Base-by-base conservation (phyloP, 169 alveolate species). In the Eimeria necatrix region DNA sequence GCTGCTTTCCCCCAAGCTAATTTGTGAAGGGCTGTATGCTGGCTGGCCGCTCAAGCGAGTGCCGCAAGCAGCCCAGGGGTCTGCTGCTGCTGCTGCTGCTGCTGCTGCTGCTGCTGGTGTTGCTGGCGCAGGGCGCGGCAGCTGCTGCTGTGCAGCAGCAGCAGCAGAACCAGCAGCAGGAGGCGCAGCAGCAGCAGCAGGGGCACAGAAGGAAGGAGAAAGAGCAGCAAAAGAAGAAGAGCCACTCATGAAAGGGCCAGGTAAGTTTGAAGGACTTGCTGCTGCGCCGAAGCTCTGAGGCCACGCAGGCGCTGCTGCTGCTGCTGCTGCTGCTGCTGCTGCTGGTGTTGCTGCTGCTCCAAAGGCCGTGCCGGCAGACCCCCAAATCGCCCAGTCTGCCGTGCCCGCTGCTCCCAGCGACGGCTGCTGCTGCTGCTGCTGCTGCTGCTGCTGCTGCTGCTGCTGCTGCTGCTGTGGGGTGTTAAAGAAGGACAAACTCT, bases 1-100 rank as follows among this genome's bases (percentile, higher is more conserved):
- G 26, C 16, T 68, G 78, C 26, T n/a, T 5, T 68, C 78, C 6
- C 9, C 26, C 9, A 68, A n/a, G 78, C 10, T 68, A 8, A 68
- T n/a, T 68, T 68, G 78, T 68, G 78, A 9, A n/a, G 78, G 20
- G 26, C 26, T 68, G 20, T 8, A 16, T 68, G 26, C 16, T 8
- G 78, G 26, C 78, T 68, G 78, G 6, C 78, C 78, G 26, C 26
- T 68, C 78, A 68, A n/a, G 6, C 78, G 20, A n/a, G 78, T 68
- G 78, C 78, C 78, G 26, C 78, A 68, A n/a, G 78, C 20, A 16
- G 78, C 78, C 78, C 78, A 68, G 46, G 78, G 78, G 26, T n/a
- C 78, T n/a, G 64, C 64, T 56, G 64, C 14, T 56, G 64, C 64
- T 56, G 64, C 64, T 56, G 64, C 14, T 56, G 64, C 64, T 56